Evolutionary conservation across 345 rosid genomes (phyloP).

Genomic region (Orychophragmus violaceus): DNA sequence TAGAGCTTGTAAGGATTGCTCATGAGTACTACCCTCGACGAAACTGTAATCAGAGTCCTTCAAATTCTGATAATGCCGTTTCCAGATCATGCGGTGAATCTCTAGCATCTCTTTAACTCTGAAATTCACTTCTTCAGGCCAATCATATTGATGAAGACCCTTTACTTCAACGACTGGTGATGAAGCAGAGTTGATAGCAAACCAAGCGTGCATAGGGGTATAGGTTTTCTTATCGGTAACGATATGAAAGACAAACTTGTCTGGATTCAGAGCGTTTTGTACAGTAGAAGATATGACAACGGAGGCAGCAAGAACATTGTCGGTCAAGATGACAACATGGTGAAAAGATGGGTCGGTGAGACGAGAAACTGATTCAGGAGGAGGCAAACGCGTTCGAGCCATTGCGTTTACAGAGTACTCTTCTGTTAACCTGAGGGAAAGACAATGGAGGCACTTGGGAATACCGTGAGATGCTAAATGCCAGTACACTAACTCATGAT

Average conservation of each 20-base stretch:
- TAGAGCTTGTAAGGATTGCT: conserved; percentile 46
- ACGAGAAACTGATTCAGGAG: conserved; percentile 64
- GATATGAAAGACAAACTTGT: conserved; percentile 73
- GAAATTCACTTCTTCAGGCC: conserved; percentile 68
- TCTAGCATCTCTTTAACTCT: conserved; percentile 71
- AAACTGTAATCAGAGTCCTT: conserved; percentile 44
- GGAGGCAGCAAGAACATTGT: conserved; percentile 86
- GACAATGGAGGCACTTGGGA: conserved; percentile 81
- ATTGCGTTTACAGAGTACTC: conserved; percentile 77
- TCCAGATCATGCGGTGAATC: conserved; percentile 64
- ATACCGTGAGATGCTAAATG: conserved; percentile 87
- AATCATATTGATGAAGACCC: conserved; percentile 89
- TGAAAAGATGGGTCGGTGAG: conserved; percentile 60
- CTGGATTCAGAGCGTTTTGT: conserved; percentile 52
- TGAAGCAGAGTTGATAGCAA: conserved; percentile 61
- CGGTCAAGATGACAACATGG: conserved; percentile 78
- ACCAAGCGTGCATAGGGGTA: conserved; percentile 94
- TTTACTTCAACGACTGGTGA: conserved; percentile 80
- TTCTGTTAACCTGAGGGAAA: conserved; percentile 77
- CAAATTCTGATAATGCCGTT: conserved; percentile 46
- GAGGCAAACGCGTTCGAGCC: conserved; percentile 76
- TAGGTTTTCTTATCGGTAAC: conserved; percentile 93
- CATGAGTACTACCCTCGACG: conserved; percentile 34
- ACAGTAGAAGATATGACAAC: conserved; percentile 78
- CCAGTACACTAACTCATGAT: conserved; percentile 75